Conservation (phyloP, 1,139 yeast genomes). For the Trichomonascaceae sp. region DNA sequence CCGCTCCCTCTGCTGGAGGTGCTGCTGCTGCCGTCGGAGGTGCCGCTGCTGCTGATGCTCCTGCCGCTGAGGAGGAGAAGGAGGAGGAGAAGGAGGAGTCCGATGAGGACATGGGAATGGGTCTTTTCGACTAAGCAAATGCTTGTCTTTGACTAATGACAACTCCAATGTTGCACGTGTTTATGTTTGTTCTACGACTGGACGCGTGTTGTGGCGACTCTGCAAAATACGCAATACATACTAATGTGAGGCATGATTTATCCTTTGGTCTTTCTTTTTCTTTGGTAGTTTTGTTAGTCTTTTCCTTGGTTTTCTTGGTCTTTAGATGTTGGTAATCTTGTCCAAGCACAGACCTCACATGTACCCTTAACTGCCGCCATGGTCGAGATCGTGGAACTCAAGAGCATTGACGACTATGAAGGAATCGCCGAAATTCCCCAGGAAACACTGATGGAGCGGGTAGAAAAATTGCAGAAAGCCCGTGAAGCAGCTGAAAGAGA, state of each 20-base stretch:
- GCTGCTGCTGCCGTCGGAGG: conserved; percentile 44
- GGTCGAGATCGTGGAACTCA: not conserved
- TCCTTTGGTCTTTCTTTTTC: too few relatives aligned
- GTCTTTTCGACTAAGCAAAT: conserved; percentile 26
- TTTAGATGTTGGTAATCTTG: conserved; percentile 26
- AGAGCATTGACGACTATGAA: conserved; percentile 7
- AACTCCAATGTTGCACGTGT: too few relatives aligned
- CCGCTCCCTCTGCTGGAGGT: conserved; percentile 36
- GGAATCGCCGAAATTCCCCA: conserved; percentile 16
- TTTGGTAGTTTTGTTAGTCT: too few relatives aligned
- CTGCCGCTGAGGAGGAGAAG: conserved; percentile 37
- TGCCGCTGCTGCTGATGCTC: conserved; percentile 50
- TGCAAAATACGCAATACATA: too few relatives aligned
- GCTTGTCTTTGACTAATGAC: not conserved
- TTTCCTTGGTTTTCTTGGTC: too few relatives aligned
- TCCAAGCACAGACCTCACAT: conserved; percentile 14
- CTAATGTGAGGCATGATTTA: too few relatives aligned
- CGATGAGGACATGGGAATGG: conserved; percentile 24
- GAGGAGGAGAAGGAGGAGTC: conserved; percentile 21
- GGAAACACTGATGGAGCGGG: conserved; percentile 18
- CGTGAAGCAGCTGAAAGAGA: conserved; percentile 3
- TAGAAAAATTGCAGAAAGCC: conserved; percentile 13
- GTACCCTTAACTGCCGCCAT: not conserved
- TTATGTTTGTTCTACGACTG: too few relatives aligned
- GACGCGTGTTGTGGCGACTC: too few relatives aligned